Evolutionary conservation across 202 grass and related monocot genomes (phyloP).

Genomic region (Dendrocalamus latiflorus): DNA sequence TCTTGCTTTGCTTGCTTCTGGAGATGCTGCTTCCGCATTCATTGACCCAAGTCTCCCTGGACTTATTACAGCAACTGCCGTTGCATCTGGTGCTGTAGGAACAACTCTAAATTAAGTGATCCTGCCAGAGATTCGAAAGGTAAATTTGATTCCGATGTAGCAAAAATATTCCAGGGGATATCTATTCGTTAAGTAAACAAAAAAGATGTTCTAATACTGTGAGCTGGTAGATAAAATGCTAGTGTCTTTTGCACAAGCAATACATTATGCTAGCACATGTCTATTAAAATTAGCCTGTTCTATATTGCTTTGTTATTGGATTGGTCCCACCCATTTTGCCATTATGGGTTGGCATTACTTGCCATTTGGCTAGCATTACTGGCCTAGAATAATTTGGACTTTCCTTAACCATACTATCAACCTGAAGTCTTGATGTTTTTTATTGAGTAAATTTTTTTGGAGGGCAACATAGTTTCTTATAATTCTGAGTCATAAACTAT

Average conservation of each 20-base stretch:
- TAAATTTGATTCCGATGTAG: too few relatives aligned
- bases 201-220: too few relatives aligned
- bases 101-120: constrained; percentile 65
- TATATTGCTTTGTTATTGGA: background rate
- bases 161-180: too few relatives aligned
- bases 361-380: background rate
- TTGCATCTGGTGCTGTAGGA: constrained; percentile 59
- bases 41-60: constrained; percentile 74
- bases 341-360: background rate
- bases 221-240: too few relatives aligned
- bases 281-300: background rate
- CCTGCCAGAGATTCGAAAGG: too few relatives aligned
- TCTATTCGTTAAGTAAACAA: too few relatives aligned
- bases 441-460: background rate
- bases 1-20: constrained; percentile 71
- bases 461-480: background rate
- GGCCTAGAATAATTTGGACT: background rate
- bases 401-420: background rate
- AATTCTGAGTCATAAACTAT: background rate
- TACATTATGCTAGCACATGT: background rate
- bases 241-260: too few relatives aligned
- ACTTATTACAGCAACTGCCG: constrained; percentile 66
- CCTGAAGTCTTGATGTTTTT: background rate
- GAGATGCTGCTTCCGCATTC: constrained; percentile 68
- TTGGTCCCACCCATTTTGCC: background rate